Conservation (phyloP, 1,284 basidiomycete genomes). For the Naganishia sp. region DNA sequence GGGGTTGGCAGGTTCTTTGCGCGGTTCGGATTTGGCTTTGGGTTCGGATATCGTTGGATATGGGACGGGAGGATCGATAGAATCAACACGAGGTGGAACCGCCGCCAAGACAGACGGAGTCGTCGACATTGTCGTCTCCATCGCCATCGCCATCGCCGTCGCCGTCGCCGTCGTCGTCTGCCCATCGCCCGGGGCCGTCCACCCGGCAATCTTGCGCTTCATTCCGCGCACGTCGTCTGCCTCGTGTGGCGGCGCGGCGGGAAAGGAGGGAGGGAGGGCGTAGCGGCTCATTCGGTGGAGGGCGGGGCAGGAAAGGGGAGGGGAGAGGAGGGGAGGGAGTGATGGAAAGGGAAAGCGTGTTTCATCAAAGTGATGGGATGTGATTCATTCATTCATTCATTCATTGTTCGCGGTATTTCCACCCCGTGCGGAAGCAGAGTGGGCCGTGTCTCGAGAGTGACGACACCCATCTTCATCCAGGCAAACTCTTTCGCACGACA, state of each 20-base stretch:
- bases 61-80: too few relatives aligned
- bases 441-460: background rate
- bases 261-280: background rate
- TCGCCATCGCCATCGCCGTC: background rate
- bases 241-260: background rate
- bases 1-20: background rate
- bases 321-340: too few relatives aligned
- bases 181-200: slow-evolving; percentile 19
- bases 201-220: slow-evolving; percentile 18
- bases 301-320: too few relatives aligned
- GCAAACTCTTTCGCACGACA: background rate
- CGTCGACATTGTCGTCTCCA: background rate
- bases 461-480: slow-evolving; percentile 6
- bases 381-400: too few relatives aligned
- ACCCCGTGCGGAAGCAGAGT: too few relatives aligned
- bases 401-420: too few relatives aligned
- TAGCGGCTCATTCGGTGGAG: too few relatives aligned
- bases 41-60: too few relatives aligned
- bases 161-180: background rate
- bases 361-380: too few relatives aligned
- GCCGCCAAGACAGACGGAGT: background rate
- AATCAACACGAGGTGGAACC: too few relatives aligned
- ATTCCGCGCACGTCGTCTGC: background rate
- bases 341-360: too few relatives aligned
- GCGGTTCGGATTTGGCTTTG: too few relatives aligned